These are phyloP conservation scores for Cicer bijugum DNA, from an alignment of 306 rosid genomes.

Conservation along the genomic window DNA sequence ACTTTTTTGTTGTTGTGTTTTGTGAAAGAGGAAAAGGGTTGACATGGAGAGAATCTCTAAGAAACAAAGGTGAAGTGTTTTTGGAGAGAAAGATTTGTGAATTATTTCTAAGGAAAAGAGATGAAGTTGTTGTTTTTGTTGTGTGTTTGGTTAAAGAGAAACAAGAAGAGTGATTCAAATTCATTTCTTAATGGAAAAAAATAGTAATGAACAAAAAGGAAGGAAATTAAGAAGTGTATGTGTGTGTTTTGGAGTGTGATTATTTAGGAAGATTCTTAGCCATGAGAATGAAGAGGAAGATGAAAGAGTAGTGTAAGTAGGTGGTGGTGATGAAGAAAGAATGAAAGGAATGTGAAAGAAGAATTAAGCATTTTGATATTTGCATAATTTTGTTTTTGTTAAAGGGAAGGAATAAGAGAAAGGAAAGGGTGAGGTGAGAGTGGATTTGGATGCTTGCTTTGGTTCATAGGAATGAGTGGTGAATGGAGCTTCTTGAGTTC, in stretches of 20 bases:
- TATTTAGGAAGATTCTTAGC: conserved; percentile 59
- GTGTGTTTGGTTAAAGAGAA: conserved; percentile 59
- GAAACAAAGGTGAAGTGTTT: conserved; percentile 35
- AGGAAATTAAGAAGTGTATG: background rate
- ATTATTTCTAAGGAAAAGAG: conserved; percentile 45
- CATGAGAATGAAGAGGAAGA: conserved; percentile 57
- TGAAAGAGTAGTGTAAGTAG: conserved; percentile 16
- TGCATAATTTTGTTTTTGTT: conserved; percentile 10
- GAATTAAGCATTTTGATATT: conserved; percentile 45
- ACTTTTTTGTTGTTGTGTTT: background rate
- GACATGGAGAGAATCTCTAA: conserved; percentile 30
- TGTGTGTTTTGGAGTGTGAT: conserved; percentile 44
- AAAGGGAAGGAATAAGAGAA: background rate
- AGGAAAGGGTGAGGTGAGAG: conserved; percentile 25
- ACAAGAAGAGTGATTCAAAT: conserved; percentile 68
- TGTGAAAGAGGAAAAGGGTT: conserved; percentile 37
- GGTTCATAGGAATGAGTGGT: conserved; percentile 65
- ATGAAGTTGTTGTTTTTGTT: conserved; percentile 17
- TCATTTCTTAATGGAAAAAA: conserved; percentile 51
- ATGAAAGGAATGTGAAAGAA: conserved; percentile 39
- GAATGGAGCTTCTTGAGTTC: conserved; percentile 15
- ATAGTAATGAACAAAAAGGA: background rate
- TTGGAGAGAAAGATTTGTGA: conserved; percentile 42
- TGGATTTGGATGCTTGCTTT: conserved; percentile 57
- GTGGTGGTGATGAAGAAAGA: conserved; percentile 43